Evolutionary conservation across 1,284 basidiomycete genomes (phyloP), one percentile per base, ranked within the genome.

Genomic region (Anthracocystis walkeri): DNA sequence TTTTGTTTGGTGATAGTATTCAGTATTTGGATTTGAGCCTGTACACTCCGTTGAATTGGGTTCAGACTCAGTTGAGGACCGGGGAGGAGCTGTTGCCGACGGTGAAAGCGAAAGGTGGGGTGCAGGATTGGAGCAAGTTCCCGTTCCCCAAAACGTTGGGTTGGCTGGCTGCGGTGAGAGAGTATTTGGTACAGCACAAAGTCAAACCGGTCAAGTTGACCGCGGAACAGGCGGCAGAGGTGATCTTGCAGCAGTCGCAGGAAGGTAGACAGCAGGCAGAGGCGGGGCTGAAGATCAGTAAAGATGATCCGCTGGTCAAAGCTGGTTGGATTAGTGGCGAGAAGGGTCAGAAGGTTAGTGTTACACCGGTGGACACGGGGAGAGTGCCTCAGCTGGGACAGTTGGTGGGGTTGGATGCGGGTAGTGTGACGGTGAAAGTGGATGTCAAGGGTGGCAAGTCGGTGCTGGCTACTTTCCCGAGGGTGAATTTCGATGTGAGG

Each of bases 401-500:
- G 35, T 35, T 75, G 23, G 64, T 64, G 0, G 67, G 60, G 3
- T 29, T 75, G 48, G 67, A 75, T 18, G 41, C 41, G 44, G n/a
- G 23, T 1, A 66, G 60, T 31, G 52, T 70, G 12, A 70, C 67
- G 16, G 60, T 75, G 61, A 62, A 56, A 27, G 27, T 75, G 38
- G 35, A 66, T 51, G 45, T 23, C 4, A 46, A 60, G n/a, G 38
- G 35, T 33, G 54, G 64, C 11, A 63, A 63, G 56, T 18, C 18
- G 33, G 12, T 75, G 38, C n/a, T 75, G 31, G 73, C 73, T 10
- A 70, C 64, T 3, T 75, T 75, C 41, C 67, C 73, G 4, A 58
- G 73, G 40, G 31, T 62, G 51, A 70, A 75, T 54, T 75, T 75
- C 63, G 73, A 75, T 21, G 42, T 75, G 29, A 54, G 72, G 10